Evolutionary conservation across 768 basidiomycete genomes (phyloP), one percentile per base, ranked within the genome.

Genomic region (Leucocoprinus sp.): DNA sequence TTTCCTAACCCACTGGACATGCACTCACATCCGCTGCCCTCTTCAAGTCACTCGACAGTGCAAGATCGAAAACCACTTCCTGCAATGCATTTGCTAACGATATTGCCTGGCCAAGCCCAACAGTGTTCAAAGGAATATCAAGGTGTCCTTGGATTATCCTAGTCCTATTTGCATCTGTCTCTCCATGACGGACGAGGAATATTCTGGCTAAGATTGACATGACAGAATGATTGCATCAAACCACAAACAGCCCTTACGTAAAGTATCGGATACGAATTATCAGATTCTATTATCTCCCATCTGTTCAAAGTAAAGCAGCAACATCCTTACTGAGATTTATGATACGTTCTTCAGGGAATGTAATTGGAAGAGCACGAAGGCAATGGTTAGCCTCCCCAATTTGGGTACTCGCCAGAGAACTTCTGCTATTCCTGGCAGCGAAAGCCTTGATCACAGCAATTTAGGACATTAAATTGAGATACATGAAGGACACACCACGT

Each of bases 141-240:
- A 76, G 54, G 7, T 91, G 88, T 31, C 88, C 88, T 66, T 91
- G 87, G 36, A 86, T 72, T 46, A 84, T 76, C 19, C 68, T 66
- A 5, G 64, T 61, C 42, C 68, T 63, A 60, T 89, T 89, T 55
- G 73, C 79, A 33, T 78, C 71, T 19, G 87, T 90, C 66, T 90
- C 84, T 15, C 84, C 87, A 53, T 90, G 87, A 34, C 87, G 78
- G 39, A 87, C 71, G 50, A 87, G 63, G 57, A 81, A 84, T 37
- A 88, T 52, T 43, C 68, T 67, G 19, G 71, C 69, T 14, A 37
- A 27, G 31, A 39, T 50, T 35, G 36, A 48, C 48, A 36, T 51
- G 54, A 37, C 21, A 2, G 28, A 31, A 31, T 4, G 31, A 4
- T 11, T 11, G n/a, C 4, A 31, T 12, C 31, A n/a, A n/a, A 14